A percentile compares a stretch with the other conserved stretches of the same genome.
Conservation (phyloP, 345 rosid genomes). For the Euclidium syriacum region DNA sequence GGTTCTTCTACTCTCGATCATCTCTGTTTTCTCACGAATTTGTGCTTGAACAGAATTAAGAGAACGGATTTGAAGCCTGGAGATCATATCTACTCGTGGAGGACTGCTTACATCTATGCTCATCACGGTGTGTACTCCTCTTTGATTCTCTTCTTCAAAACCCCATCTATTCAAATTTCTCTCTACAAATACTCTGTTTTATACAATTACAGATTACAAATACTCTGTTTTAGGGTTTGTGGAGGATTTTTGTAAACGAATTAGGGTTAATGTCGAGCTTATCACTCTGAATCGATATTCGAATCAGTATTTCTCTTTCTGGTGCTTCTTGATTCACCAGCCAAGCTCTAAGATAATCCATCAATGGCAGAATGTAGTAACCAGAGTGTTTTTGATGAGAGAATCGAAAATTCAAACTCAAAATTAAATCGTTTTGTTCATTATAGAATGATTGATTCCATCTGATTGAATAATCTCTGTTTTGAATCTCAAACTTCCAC, state of each 20-base stretch:
- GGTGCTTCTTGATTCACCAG: not conserved
- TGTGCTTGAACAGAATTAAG: slow-evolving; percentile 33
- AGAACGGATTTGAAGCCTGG: slow-evolving; percentile 67
- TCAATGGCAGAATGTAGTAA: too few species aligned
- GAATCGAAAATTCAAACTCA: too few species aligned
- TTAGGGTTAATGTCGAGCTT: not conserved
- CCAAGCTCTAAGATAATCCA: too few species aligned
- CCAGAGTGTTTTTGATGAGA: too few species aligned
- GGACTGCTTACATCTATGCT: slow-evolving; percentile 82
- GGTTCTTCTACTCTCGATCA: not conserved
- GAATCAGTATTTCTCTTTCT: not conserved
- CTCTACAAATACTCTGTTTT: too few species aligned
- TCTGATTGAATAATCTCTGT: too few species aligned
- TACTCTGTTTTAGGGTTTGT: not conserved
- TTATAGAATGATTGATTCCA: too few species aligned
- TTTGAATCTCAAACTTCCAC: too few species aligned
- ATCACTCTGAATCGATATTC: not conserved
- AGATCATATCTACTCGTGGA: slow-evolving; percentile 91
- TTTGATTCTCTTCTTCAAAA: not conserved
- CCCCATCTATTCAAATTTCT: not conserved
- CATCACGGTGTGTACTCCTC: slow-evolving; percentile 58
- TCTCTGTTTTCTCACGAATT: not conserved
- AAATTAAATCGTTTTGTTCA: too few species aligned
- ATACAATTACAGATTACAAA: too few species aligned
- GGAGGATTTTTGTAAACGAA: not conserved